Evolutionary conservation across 164 flowering plant genomes (phyloP).

Genomic region (Taxillus chinensis): DNA sequence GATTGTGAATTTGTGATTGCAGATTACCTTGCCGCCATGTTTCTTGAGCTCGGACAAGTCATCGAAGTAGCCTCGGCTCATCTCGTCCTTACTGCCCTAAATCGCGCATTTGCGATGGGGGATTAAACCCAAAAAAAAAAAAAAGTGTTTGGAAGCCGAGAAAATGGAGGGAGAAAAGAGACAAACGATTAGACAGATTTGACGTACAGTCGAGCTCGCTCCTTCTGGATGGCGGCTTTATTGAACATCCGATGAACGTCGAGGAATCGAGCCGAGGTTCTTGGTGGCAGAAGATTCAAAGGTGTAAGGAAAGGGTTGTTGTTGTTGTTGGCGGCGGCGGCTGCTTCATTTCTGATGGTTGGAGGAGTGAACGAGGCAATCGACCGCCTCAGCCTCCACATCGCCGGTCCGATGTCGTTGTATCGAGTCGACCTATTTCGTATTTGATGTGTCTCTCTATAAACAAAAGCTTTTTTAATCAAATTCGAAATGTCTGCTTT

Average conservation of each 20-base stretch:
- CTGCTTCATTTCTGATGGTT: neutral
- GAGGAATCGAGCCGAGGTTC: slow-evolving; percentile 54
- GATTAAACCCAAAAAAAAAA: slow-evolving; percentile 6
- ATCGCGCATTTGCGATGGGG: slow-evolving; percentile 3
- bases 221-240: slow-evolving; percentile 67
- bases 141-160: neutral
- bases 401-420: neutral
- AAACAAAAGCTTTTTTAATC: too few relatives aligned
- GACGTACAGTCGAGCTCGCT: slow-evolving; percentile 79
- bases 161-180: neutral
- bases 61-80: slow-evolving; percentile 90
- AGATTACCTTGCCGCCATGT: slow-evolving; percentile 87
- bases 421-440: too few relatives aligned
- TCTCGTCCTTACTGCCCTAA: slow-evolving; percentile 88
- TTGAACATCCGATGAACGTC: slow-evolving; percentile 59
- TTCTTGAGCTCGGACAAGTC: slow-evolving; percentile 69
- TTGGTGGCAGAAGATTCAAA: slow-evolving; percentile 19
- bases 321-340: neutral
- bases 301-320: slow-evolving; percentile 14
- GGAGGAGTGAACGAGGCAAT: slow-evolving; percentile 1
- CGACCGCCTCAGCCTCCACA: slow-evolving; percentile 25
- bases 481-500: too few relatives aligned
- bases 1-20: neutral
- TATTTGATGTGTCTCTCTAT: too few relatives aligned
- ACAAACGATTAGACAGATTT: neutral